Percentiles rank a stretch among this genome's conserved stretches.
These are phyloP conservation scores for Xylariaceae sp. DNA, from an alignment of 2,329 filamentous ascomycete genomes.

Conservation along the genomic window DNA sequence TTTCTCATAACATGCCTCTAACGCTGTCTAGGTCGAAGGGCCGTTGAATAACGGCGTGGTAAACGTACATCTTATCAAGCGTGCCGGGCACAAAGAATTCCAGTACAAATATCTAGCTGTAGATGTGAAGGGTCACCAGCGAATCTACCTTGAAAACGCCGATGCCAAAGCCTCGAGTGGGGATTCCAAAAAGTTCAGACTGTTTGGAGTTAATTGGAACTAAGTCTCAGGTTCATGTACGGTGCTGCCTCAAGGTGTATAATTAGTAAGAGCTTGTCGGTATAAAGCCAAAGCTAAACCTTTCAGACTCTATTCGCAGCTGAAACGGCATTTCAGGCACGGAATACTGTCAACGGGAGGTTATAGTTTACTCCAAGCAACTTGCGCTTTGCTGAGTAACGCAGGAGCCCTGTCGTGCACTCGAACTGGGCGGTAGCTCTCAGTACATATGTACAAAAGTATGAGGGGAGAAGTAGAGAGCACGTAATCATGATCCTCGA, in stretches of 20 bases:
- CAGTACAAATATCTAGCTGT: slow-evolving; percentile 82
- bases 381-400: neutral
- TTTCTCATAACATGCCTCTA: slow-evolving; percentile 27
- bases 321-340: neutral
- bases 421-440: neutral
- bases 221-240: slow-evolving; percentile 30
- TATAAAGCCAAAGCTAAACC: neutral
- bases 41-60: slow-evolving; percentile 76
- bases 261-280: neutral
- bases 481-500: neutral
- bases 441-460: neutral
- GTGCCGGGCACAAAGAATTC: slow-evolving; percentile 68
- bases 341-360: neutral
- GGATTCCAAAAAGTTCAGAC: slow-evolving; percentile 55
- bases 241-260: neutral
- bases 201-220: slow-evolving; percentile 69
- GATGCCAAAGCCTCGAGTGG: slow-evolving; percentile 49
- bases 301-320: neutral
- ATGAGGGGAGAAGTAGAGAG: neutral
- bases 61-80: slow-evolving; percentile 77
- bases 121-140: slow-evolving; percentile 75
- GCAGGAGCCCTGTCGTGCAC: neutral
- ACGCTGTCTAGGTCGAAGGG: slow-evolving; percentile 70
- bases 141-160: slow-evolving; percentile 70
- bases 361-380: neutral